phyloP scores from a whole-genome alignment of 169 alveolate species.

The Eimeria falciformis region DNA sequence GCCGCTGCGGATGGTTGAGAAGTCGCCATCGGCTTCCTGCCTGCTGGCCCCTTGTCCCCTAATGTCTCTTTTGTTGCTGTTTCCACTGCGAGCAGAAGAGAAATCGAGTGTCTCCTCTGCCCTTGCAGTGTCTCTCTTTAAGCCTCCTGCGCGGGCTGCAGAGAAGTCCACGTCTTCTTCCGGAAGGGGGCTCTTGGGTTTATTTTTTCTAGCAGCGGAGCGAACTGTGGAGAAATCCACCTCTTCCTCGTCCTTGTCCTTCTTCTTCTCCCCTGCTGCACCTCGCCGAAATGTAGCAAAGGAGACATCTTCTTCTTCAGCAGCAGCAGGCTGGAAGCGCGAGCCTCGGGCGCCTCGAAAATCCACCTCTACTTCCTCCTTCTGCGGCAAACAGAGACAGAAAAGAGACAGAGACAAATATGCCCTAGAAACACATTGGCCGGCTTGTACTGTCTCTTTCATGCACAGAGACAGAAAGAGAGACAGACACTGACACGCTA shows the following conservation, averaged over 20 bases:
- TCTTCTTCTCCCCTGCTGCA: background rate
- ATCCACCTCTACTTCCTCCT: background rate
- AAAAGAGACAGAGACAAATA: background rate
- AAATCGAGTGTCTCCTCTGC: background rate
- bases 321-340: background rate
- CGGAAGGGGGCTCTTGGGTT: background rate
- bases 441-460: too few species aligned
- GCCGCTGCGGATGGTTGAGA: background rate
- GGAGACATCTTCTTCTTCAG: background rate
- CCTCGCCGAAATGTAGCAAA: background rate
- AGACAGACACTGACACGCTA: background rate
- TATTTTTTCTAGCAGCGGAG: background rate
- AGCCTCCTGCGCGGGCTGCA: background rate
- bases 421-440: background rate
- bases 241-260: constrained; percentile 10
- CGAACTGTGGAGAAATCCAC: constrained; percentile 1
- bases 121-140: background rate
- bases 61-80: too few species aligned
- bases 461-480: background rate
- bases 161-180: background rate
- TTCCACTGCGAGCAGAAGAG: background rate
- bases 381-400: background rate
- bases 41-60: too few species aligned
- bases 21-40: background rate
- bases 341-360: background rate